These are phyloP conservation scores for Barbarea vulgaris DNA, from an alignment of 345 rosid species.

Conservation along the genomic window DNA sequence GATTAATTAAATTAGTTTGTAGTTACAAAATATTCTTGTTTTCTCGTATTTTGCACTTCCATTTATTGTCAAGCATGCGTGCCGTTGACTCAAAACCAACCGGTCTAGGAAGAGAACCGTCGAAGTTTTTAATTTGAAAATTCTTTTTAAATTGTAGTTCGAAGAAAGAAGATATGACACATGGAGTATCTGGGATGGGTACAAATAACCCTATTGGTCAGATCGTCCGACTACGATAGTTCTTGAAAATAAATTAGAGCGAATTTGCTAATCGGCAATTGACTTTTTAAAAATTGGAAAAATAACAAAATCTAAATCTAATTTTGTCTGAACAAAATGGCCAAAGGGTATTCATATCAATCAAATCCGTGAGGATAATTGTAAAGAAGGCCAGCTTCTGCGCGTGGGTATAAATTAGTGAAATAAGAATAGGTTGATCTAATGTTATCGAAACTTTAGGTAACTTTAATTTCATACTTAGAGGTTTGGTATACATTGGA, in stretches of 20 bases:
- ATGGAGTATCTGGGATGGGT: neutral
- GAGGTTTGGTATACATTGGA: too few relatives aligned
- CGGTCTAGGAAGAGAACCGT: constrained; percentile 24
- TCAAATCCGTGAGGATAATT: too few relatives aligned
- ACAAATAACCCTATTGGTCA: constrained; percentile 1
- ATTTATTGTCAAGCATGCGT: constrained; percentile 21
- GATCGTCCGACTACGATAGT: constrained; percentile 9
- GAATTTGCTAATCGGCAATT: too few relatives aligned
- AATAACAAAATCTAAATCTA: too few relatives aligned
- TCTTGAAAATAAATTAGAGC: neutral
- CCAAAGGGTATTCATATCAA: too few relatives aligned
- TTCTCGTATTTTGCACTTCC: constrained; percentile 5
- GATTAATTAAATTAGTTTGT: neutral
- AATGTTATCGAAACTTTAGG: too few relatives aligned
- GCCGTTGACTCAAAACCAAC: constrained; percentile 32
- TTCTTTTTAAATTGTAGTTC: neutral
- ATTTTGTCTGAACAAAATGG: too few relatives aligned
- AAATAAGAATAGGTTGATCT: too few relatives aligned
- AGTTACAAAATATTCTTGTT: constrained; percentile 9
- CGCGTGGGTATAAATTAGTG: too few relatives aligned
- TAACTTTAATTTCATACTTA: too few relatives aligned
- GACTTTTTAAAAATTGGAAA: too few relatives aligned
- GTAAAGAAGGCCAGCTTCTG: too few relatives aligned
- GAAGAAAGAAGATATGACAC: constrained; percentile 23
- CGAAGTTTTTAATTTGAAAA: constrained; percentile 19